Percentiles rank a stretch among this genome's conserved stretches.
Conservation (phyloP, 192 early-diverging fungal genomes). For the Endogone sp. region DNA sequence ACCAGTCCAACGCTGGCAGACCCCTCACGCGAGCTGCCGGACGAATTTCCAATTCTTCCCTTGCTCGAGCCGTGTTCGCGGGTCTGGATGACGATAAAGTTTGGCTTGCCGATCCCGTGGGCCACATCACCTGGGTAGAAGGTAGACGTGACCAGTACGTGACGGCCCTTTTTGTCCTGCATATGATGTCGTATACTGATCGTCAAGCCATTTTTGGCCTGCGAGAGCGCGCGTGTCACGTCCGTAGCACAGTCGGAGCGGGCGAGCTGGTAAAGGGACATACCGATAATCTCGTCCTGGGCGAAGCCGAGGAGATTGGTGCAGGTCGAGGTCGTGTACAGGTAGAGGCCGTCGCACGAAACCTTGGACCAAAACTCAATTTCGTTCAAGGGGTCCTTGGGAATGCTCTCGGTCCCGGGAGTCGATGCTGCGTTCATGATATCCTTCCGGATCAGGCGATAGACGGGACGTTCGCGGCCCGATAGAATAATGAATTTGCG, state of each 20-base stretch:
- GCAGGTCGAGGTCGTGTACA: slow-evolving; percentile 39
- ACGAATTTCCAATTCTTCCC: neutral
- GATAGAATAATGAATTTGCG: slow-evolving; percentile 65
- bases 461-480: slow-evolving; percentile 48
- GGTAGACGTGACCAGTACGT: slow-evolving; percentile 25
- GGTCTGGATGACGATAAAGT: slow-evolving; percentile 28
- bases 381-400: slow-evolving; percentile 5
- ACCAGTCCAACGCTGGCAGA: too few species aligned
- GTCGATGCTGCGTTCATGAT: slow-evolving; percentile 4
- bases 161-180: slow-evolving; percentile 32
- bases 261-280: slow-evolving; percentile 39
- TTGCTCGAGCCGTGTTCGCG: neutral
- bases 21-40: neutral
- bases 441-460: slow-evolving; percentile 22
- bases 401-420: slow-evolving; percentile 14
- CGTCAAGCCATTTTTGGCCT: slow-evolving; percentile 29
- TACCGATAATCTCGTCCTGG: slow-evolving; percentile 30
- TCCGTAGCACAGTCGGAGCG: slow-evolving; percentile 37
- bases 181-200: slow-evolving; percentile 32
- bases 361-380: slow-evolving; percentile 62
- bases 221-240: slow-evolving; percentile 28
- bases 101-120: slow-evolving; percentile 10
- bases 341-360: slow-evolving; percentile 49
- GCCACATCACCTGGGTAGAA: slow-evolving; percentile 35
- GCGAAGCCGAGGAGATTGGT: slow-evolving; percentile 23